These are phyloP conservation scores for Collariella sp. DNA, from an alignment of 495 filamentous ascomycete species.

Conservation along the genomic window DNA sequence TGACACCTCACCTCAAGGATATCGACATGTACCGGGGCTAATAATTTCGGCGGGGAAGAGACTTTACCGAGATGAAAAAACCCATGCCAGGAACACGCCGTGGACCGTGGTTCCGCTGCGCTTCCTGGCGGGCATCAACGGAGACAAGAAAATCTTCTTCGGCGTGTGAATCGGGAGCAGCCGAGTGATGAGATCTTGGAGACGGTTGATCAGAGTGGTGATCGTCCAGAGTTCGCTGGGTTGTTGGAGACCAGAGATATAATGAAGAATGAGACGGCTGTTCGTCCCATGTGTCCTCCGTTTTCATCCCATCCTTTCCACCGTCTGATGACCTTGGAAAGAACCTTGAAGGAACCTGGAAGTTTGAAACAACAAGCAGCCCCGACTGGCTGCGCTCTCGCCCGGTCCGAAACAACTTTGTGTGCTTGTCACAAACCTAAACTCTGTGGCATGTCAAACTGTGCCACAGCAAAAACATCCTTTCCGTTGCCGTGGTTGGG, in stretches of 20 bases:
- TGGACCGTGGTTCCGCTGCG: too few relatives aligned
- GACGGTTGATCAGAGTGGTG: too few relatives aligned
- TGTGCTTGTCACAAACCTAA: not conserved
- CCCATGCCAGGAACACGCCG: not conserved
- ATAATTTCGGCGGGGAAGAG: constrained; percentile 3
- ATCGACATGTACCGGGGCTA: constrained; percentile 3
- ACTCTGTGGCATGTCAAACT: not conserved
- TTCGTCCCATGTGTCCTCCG: not conserved
- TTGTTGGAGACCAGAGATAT: too few relatives aligned
- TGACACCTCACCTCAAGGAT: not conserved
- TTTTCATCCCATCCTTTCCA: not conserved
- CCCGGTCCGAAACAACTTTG: not conserved
- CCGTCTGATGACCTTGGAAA: too few relatives aligned
- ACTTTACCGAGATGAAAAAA: constrained; percentile 12
- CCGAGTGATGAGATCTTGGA: not conserved
- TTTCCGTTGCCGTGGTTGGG: not conserved
- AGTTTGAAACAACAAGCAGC: not conserved
- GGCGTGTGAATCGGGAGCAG: not conserved
- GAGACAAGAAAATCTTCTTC: not conserved
- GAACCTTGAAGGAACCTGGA: too few relatives aligned
- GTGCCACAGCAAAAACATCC: not conserved
- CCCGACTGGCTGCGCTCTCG: not conserved
- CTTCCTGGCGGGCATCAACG: not conserved
- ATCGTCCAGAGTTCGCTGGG: too few relatives aligned
- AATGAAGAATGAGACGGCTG: too few relatives aligned